Evolutionary conservation across 371 early-diverging fungal genomes (phyloP), one percentile per base, ranked within the genome.

Genomic region (Apophysomyces ossiformis): DNA sequence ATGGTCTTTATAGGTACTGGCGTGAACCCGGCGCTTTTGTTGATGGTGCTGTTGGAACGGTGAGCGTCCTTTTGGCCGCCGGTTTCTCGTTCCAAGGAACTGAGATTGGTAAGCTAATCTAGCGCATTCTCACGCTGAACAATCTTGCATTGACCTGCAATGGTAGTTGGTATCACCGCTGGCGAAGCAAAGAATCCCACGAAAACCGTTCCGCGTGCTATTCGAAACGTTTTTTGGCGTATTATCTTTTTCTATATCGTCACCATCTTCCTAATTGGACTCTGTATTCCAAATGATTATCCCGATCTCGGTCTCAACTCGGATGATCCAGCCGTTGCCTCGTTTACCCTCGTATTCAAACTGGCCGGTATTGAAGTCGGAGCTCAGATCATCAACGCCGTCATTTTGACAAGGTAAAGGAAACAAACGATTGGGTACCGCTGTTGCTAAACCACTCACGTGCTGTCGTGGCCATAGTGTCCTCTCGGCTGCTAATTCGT

Each of bases 81-180:
- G 93, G 92, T 66, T 95, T 92, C 69, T 86, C 91, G 15, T 94
- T 93, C 78, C 92, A 92, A 50, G 96, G 96, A 18, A 92, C 93
- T 2, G 92, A 90, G 72, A 82, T 90, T 56, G 79, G 83, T 78
- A 36, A 75, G 63, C 64, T 36, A 67, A 6, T 7, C 35, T 9
- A 16, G 54, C 21, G 32, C 32, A 21, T 50, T 50, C 54, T 43
- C 37, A 50, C 37, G 54, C 54, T 50, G 54, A 5, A 62, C 11
- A 66, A 54, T 3, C 13, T 41, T 50, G 21, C 21, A 50, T 21
- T 50, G 54, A 50, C 21, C 21, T 21, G 54, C 21, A n/a, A 13
- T 46, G 35, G 57, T 73, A 73, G 77, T 78, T 43, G 88, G 88
- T 68, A 78, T 88, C 60, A 85, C 88, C 54, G 86, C 85, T 43